phyloP scores from a whole-genome alignment of 345 rosid genomes.

The Eucalyptus sp. region DNA sequence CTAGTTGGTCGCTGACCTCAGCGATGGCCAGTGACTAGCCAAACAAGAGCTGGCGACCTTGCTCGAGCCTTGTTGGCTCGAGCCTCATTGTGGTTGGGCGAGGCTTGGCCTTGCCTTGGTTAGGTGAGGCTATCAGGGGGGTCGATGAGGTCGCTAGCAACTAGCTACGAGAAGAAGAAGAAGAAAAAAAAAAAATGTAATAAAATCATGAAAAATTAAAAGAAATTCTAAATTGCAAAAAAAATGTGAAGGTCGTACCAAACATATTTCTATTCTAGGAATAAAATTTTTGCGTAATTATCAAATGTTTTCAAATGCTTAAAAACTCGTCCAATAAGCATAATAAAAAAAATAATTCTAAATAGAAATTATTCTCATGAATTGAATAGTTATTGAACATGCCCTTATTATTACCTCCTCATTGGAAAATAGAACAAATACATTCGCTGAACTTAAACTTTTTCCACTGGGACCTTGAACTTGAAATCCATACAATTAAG shows the following conservation, averaged over 20 bases:
- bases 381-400: too few relatives aligned
- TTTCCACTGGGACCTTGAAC: neutral
- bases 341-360: too few relatives aligned
- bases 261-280: fast-evolving
- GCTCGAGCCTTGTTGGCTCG: too few relatives aligned
- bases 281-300: too few relatives aligned
- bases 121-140: fast-evolving
- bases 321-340: too few relatives aligned
- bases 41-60: fast-evolving
- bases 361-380: fast-evolving
- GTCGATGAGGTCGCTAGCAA: fast-evolving
- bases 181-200: too few relatives aligned
- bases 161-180: too few relatives aligned
- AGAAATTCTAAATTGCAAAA: fast-evolving
- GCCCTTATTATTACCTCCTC: neutral
- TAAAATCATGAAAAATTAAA: too few relatives aligned
- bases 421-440: neutral
- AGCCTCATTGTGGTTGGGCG: fast-evolving
- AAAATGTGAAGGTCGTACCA: fast-evolving
- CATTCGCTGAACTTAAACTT: neutral
- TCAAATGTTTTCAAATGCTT: too few relatives aligned
- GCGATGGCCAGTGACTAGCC: fast-evolving
- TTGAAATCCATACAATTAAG: neutral
- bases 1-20: fast-evolving
- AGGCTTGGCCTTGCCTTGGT: too few relatives aligned